A percentile compares a stretch with the other conserved stretches of the same genome.
Evolutionary conservation across 352 stramenopile species (phyloP).

Genomic region (Pythium folliculosum): DNA sequence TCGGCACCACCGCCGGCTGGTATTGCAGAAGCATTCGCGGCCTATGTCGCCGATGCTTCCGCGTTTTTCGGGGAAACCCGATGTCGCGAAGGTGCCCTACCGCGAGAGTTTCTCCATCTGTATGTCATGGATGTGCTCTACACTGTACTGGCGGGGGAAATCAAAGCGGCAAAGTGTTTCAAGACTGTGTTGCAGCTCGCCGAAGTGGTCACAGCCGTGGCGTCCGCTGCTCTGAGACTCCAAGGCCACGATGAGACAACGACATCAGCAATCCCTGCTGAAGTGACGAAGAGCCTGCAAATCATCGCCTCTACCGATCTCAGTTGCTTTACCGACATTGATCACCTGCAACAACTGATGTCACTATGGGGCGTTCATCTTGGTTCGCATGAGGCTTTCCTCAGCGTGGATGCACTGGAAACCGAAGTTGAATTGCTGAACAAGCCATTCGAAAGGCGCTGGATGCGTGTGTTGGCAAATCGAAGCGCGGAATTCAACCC

Average conservation of each 20-base stretch:
- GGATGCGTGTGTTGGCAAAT: constrained; percentile 42
- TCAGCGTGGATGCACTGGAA: constrained; percentile 18
- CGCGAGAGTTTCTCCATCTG: constrained; percentile 47
- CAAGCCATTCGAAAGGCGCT: constrained; percentile 48
- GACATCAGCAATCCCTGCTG: not conserved
- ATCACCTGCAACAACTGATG: constrained; percentile 61
- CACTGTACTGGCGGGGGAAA: constrained; percentile 33
- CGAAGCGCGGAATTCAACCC: constrained; percentile 68
- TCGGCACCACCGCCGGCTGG: constrained; percentile 23
- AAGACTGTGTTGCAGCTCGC: constrained; percentile 35
- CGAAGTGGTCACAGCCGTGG: constrained; percentile 54
- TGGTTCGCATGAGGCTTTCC: constrained; percentile 49
- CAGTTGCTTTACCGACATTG: constrained; percentile 53
- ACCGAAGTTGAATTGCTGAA: constrained; percentile 28
- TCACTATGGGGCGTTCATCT: constrained; percentile 65
- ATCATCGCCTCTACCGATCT: constrained; percentile 81
- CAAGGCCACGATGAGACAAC: constrained; percentile 22
- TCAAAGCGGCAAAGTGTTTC: constrained; percentile 34
- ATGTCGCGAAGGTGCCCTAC: constrained; percentile 5
- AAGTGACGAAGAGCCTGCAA: constrained; percentile 68
- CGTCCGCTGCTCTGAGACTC: constrained; percentile 45
- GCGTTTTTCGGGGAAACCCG: constrained; percentile 34
- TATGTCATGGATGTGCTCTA: constrained; percentile 58
- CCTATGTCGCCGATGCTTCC: constrained; percentile 27
- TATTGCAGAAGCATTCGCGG: constrained; percentile 18